phyloP scores from a whole-genome alignment of 345 rosid species.

The Aquilaria sinensis region DNA sequence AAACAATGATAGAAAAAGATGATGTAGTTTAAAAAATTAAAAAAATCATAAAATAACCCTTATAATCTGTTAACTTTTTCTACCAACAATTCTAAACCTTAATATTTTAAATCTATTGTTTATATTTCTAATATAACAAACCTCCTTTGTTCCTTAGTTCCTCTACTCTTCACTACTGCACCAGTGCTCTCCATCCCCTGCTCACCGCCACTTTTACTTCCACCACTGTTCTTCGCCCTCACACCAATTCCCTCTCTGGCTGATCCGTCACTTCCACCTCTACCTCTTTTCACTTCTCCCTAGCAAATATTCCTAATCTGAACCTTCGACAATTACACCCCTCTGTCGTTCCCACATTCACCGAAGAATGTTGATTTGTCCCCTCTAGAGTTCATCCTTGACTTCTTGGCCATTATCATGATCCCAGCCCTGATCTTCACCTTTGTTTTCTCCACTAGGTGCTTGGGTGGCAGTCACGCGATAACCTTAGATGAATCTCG shows the following conservation, averaged over 20 bases:
- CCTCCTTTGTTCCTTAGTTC: too few species aligned
- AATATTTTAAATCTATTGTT: too few species aligned
- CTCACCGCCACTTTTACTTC: neutral
- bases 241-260: neutral
- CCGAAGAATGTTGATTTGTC: slow-evolving; percentile 12
- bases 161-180: too few species aligned
- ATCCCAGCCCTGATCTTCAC: slow-evolving; percentile 67
- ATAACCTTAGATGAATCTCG: slow-evolving; percentile 11
- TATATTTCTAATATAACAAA: too few species aligned
- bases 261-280: neutral
- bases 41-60: too few species aligned
- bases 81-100: too few species aligned
- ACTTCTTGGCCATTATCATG: slow-evolving; percentile 58
- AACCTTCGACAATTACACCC: slow-evolving; percentile 21
- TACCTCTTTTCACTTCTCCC: neutral
- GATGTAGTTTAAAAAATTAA: too few species aligned
- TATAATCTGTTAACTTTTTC: too few species aligned
- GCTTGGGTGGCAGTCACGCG: slow-evolving; percentile 28
- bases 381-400: slow-evolving; percentile 56
- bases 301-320: slow-evolving; percentile 7
- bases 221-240: neutral
- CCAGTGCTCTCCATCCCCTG: neutral
- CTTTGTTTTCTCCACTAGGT: slow-evolving; percentile 46
- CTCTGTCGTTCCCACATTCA: slow-evolving; percentile 51
- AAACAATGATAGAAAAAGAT: too few species aligned